Percentiles rank a stretch among this genome's conserved stretches.
phyloP scores from a whole-genome alignment of 2,329 filamentous ascomycete genomes.

The Uncinocarpus reesii region DNA sequence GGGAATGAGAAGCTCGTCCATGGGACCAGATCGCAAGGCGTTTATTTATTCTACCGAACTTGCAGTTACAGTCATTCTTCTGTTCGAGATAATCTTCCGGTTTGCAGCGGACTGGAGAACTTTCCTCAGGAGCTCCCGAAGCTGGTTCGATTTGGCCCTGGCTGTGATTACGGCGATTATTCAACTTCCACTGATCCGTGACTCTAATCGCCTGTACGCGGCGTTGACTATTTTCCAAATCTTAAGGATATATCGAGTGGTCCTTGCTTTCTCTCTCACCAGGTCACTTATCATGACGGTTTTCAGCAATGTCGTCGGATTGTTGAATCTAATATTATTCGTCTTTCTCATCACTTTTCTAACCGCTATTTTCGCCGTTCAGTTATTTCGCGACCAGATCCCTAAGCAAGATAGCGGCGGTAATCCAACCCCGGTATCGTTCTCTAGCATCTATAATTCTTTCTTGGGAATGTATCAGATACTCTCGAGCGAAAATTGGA shows the following conservation, averaged over 20 bases:
- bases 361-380: conserved; percentile 82
- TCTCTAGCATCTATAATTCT: conserved; percentile 85
- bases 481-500: conserved; percentile 95
- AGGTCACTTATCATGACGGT: conserved; percentile 76
- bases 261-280: conserved; percentile 79
- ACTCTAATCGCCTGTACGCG: conserved; percentile 61
- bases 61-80: conserved; percentile 64
- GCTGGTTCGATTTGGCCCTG: conserved; percentile 69
- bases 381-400: conserved; percentile 83
- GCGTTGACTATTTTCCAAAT: conserved; percentile 94
- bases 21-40: conserved; percentile 49
- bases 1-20: conserved; percentile 62
- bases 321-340: conserved; percentile 88
- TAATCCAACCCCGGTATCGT: conserved; percentile 59
- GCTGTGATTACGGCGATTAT: conserved; percentile 77
- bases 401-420: conserved; percentile 53
- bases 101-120: conserved; percentile 68
- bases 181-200: conserved; percentile 67
- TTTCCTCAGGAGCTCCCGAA: conserved; percentile 64
- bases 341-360: conserved; percentile 93
- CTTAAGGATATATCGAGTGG: conserved; percentile 79
- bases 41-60: conserved; percentile 67
- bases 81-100: conserved; percentile 72
- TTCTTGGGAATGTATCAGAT: conserved; percentile 98
- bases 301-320: conserved; percentile 81